Evolutionary conservation across 345 rosid species (phyloP), one percentile per base, ranked within the genome.

Genomic region (Theobroma cacao): DNA sequence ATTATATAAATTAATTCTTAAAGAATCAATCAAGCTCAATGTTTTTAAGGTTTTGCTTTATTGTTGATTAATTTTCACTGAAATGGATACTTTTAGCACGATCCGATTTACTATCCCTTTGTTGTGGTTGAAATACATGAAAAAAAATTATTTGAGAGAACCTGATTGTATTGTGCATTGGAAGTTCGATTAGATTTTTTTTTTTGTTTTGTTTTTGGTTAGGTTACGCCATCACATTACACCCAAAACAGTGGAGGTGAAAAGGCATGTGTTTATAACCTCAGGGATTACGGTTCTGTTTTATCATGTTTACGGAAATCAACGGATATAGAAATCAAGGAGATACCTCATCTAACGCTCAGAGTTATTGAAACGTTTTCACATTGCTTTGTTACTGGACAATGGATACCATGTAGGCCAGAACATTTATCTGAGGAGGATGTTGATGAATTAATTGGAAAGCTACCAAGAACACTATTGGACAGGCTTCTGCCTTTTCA

Each of bases 401-500:
- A 67, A 75, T 95, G 98, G 98, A 87, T 75, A 52, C 98, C 98
- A 7, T 87, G 88, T 74, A 85, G 93, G 80, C 96, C 95, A 0
- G 96, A 92, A 74, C 97, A 95, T 86, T 85, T 90, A 45, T 74
- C 87, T 5, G 91, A 89, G 78, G 96, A 88, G 65, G 83, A 76
- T 61, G 94, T 92, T 66, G 88, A 92, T 68, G 88, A 86, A 76
- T 66, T 90, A 89, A 86, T 91, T 38, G 75, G 62, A 41, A 91
- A 77, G 77, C 84, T 95, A 67, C 98, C 99, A 7, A 89, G 81
- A 65, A 90, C 72, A 73, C 72, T 95, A 70, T 75, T 86, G 79
- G 87, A 88, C 61, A 72, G 83, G 2, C 93, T 95, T 75, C 82
- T 93, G 82, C 98, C 99, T 70, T 95, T 95, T 82, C 99, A 95